Base-by-base conservation (phyloP, 2,329 filamentous ascomycete genomes). In the Ascochyta koolunga region DNA sequence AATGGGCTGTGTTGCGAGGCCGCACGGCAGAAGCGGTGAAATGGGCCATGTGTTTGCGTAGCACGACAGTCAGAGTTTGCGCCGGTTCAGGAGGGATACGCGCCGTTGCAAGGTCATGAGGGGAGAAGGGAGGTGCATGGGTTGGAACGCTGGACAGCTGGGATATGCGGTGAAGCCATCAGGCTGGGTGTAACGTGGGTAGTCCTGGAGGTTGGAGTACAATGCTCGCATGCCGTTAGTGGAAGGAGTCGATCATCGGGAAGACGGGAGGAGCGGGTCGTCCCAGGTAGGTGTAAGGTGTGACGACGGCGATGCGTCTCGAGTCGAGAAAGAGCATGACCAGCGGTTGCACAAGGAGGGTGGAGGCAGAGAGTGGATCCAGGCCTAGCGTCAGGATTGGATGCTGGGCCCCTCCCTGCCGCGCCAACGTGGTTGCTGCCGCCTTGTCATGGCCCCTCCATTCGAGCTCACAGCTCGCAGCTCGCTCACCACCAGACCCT, bases 101-200 rank as follows among this genome's bases (percentile, higher is more conserved):
- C 27, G 35, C n/a, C 38, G 4, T 41, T 35, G 8, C 19, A 32
- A 33, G n/a, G 41, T 29, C 18, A 16, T 33, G 24, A 27, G 22
- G 36, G 31, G 40, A 21, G 21, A n/a, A 40, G 25, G 25, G 27
- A 22, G 11, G 18, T 35, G 22, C 41, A 40, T 40, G 18, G 16
- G 16, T 27, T 2, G 24, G n/a, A 44, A 46, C 27, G 15, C 7
- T 24, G 24, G 31, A 29, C 25, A 29, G 22, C n/a, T 24, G 27
- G 22, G 44, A 22, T 5, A 29, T 48, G 39, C 50, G 50, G 50
- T 54, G 50, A 54, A 29, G 50, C 43, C 32, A 27, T 6, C 24
- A 38, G 24, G 13, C 11, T 38, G 50, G 25, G 29, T 24, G 31
- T 37, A 36, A 32, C 16, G 4, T 37, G 50, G 37, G 35, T 31